These are phyloP conservation scores for Beta macrorhiza DNA, from an alignment of 179 eudicot species.

Conservation along the genomic window DNA sequence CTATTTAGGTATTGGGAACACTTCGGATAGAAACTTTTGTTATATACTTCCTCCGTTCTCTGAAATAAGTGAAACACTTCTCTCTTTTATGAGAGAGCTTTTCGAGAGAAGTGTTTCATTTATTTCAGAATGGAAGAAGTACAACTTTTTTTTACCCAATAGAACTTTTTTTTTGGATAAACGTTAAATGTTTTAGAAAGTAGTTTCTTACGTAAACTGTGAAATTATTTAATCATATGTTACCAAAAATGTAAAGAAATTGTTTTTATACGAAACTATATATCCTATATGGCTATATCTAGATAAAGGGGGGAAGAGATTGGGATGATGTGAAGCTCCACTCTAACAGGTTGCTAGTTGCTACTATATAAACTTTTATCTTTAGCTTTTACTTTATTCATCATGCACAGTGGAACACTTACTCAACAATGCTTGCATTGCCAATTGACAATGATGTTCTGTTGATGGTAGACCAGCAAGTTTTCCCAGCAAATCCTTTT, in stretches of 20 bases:
- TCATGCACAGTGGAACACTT: slow-evolving; percentile 33
- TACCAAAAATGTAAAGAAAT: slow-evolving; percentile 5
- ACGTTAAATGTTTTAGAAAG: too few relatives aligned
- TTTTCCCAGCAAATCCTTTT: slow-evolving; percentile 62
- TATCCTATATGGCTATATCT: not conserved
- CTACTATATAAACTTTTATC: not conserved
- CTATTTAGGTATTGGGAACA: too few relatives aligned
- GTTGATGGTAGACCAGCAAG: slow-evolving; percentile 89
- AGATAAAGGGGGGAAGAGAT: not conserved
- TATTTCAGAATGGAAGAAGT: too few relatives aligned
- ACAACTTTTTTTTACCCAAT: too few relatives aligned
- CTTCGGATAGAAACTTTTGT: too few relatives aligned
- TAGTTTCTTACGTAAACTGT: not conserved
- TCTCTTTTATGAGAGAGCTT: too few relatives aligned
- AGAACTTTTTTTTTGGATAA: too few relatives aligned
- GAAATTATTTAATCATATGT: not conserved
- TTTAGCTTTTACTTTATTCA: not conserved
- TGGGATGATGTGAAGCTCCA: not conserved
- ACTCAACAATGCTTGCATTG: slow-evolving; percentile 59
- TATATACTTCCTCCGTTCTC: too few relatives aligned
- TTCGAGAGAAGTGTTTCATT: too few relatives aligned
- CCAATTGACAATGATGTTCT: slow-evolving; percentile 75
- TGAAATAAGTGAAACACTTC: too few relatives aligned
- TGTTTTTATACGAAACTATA: not conserved
- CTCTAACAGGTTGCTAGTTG: too few relatives aligned